Base-by-base conservation (phyloP, 768 basidiomycete genomes). In the Mycena metata region DNA sequence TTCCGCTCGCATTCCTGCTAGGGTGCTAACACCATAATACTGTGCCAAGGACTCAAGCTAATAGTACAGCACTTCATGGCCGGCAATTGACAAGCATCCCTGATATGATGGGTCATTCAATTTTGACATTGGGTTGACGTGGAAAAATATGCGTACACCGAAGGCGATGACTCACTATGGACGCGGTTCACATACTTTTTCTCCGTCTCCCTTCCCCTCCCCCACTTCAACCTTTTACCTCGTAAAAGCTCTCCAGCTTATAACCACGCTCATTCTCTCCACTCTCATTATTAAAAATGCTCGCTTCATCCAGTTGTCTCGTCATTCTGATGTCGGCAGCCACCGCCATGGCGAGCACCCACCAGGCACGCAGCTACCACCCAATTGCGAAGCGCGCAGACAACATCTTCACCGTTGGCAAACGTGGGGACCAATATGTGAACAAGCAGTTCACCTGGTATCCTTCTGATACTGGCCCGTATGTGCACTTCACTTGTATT, bases 361-460 rank as follows among this genome's bases (percentile, higher is more conserved):
- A 52, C 50, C 39, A 52, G 26, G 24, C 60, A 2, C 49, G 50
- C 21, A 62, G 39, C 50, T 50, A 62, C 60, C 11, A 19, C 24
- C 1, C 2, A 8, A 2, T 52, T 15, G 49, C 60, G 43, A n/a
- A 10, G 47, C 46, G 35, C 35, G 45, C 24, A 0, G 46, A 45
- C 24, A 12, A 15, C 6, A 26, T 3, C 35, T 49, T 41, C 23
- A 5, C 35, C 21, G 3, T 41, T 4, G 36, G 11, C 47, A 60
- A 60, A 36, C 60, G 60, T 30, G 30, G 30, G n/a, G 30, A 11
- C n/a, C 3, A n/a, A 9, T 50, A 39, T 36, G 11, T 7, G 5
- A 51, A 60, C 60, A 26, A 36, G 46, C 35, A 50, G 47, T 19
- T 60, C 15, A 60, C 60, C 3, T 60, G 60, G 60, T 60, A 60